Conservation (phyloP, 2,329 filamentous ascomycete genomes). For the Phaeosphaeriaceae sp. region DNA sequence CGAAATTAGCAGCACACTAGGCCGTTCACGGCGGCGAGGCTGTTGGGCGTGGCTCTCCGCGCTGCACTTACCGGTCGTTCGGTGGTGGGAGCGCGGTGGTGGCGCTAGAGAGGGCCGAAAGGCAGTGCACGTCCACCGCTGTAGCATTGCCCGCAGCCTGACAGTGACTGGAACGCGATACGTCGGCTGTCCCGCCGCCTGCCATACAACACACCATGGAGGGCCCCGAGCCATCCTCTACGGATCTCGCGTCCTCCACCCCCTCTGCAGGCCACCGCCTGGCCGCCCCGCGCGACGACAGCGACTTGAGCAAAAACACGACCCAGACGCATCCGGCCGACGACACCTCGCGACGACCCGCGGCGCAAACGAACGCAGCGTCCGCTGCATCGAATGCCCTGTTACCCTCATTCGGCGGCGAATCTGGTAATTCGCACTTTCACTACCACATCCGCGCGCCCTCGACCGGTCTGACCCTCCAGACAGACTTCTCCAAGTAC, state of each 20-base stretch:
- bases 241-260: conserved; percentile 26
- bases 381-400: conserved; percentile 33
- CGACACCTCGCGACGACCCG: conserved; percentile 15
- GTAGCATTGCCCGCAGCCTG: conserved; percentile 1
- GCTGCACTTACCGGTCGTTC: not conserved
- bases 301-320: conserved; percentile 4
- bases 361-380: conserved; percentile 23
- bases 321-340: conserved; percentile 1
- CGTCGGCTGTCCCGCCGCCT: conserved; percentile 32
- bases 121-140: not conserved
- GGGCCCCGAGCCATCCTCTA: conserved; percentile 31
- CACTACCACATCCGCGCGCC: conserved; percentile 34
- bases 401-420: conserved; percentile 21
- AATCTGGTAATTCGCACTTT: conserved; percentile 17
- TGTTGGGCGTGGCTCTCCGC: not conserved
- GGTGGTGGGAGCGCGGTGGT: not conserved
- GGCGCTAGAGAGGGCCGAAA: not conserved
- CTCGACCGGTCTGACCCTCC: conserved; percentile 31
- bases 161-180: conserved; percentile 24
- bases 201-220: conserved; percentile 44
- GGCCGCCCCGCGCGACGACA: conserved; percentile 16
- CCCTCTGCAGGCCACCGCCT: conserved; percentile 20
- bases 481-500: conserved; percentile 36
- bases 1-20: not conserved
- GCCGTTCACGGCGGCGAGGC: not conserved